Evolutionary conservation across 208 protist genomes (phyloP).

Genomic region (Blastocrithidia nonstop): DNA sequence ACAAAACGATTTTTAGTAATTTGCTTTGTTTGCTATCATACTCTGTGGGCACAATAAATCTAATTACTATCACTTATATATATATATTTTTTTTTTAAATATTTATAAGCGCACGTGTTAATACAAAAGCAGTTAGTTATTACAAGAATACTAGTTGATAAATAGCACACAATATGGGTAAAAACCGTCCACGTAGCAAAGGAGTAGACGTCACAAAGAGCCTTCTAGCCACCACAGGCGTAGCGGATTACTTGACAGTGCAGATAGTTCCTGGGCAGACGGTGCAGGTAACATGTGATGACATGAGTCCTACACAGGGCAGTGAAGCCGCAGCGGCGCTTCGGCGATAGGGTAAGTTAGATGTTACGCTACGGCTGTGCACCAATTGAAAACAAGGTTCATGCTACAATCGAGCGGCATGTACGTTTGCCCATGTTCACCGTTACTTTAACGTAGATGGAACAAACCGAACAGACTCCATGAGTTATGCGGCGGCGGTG

Average conservation of each 20-base stretch:
- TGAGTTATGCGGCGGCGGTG: too few species aligned
- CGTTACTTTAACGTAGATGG: constrained; percentile 39
- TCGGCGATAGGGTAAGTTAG: constrained; percentile 42
- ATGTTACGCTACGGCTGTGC: constrained; percentile 52
- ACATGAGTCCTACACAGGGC: constrained; percentile 65
- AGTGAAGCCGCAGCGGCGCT: constrained; percentile 53
- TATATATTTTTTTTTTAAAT: neutral
- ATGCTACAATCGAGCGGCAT: constrained; percentile 62
- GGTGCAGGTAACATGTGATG: constrained; percentile 38
- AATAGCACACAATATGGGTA: constrained; percentile 10
- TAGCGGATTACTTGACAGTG: constrained; percentile 43
- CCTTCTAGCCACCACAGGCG: constrained; percentile 33
- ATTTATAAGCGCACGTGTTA: too few species aligned
- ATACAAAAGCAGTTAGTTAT: too few species aligned
- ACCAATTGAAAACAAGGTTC: constrained; percentile 50
- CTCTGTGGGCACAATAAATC: too few species aligned
- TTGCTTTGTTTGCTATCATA: too few species aligned
- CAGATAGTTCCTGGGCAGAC: constrained; percentile 18
- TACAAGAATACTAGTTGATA: too few species aligned
- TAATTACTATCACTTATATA: neutral
- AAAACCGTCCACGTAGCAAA: constrained; percentile 22
- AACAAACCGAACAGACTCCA: too few species aligned
- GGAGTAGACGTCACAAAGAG: constrained; percentile 69
- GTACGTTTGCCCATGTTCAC: constrained; percentile 50
- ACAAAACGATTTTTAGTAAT: too few species aligned